phyloP scores from a whole-genome alignment of 768 basidiomycete species.

The Clitopilus passeckerianus region DNA sequence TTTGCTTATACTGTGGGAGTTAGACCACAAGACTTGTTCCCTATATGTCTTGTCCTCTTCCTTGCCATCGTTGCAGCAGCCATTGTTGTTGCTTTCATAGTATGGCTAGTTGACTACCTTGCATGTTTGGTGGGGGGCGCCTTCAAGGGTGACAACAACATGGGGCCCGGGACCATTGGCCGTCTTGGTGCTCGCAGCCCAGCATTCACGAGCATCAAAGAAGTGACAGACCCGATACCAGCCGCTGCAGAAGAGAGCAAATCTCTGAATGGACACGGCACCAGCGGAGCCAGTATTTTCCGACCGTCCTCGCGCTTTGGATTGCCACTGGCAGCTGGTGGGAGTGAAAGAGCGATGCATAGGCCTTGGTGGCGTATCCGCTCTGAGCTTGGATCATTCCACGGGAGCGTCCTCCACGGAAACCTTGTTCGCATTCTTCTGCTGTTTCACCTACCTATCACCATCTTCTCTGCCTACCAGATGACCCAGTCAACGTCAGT shows the following conservation, averaged over 20 bases:
- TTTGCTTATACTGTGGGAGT: slow-evolving; percentile 86
- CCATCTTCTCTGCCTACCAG: slow-evolving; percentile 87
- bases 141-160: slow-evolving; percentile 7
- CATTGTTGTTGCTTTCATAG: slow-evolving; percentile 59
- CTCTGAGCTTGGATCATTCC: slow-evolving; percentile 70
- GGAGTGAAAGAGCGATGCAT: slow-evolving; percentile 30
- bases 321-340: slow-evolving; percentile 16
- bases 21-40: slow-evolving; percentile 76
- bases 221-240: slow-evolving; percentile 34
- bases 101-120: slow-evolving; percentile 70
- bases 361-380: slow-evolving; percentile 52
- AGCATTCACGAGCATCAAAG: slow-evolving; percentile 40
- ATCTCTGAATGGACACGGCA: slow-evolving; percentile 36
- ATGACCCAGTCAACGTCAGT: slow-evolving; percentile 55
- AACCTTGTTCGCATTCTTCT: slow-evolving; percentile 90
- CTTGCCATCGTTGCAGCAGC: slow-evolving; percentile 70
- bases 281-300: slow-evolving; percentile 16
- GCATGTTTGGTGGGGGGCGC: slow-evolving; percentile 29
- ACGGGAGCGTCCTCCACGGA: slow-evolving; percentile 77
- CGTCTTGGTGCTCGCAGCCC: slow-evolving; percentile 31
- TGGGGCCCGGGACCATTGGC: slow-evolving; percentile 11
- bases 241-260: slow-evolving; percentile 40
- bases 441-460: slow-evolving; percentile 92
- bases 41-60: slow-evolving; percentile 79
- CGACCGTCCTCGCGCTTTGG: slow-evolving; percentile 21